Percentiles rank a stretch among this genome's conserved stretches.
Evolutionary conservation across 805 yeast genomes (phyloP).

Genomic region (Tetrapisispora phaffii): DNA sequence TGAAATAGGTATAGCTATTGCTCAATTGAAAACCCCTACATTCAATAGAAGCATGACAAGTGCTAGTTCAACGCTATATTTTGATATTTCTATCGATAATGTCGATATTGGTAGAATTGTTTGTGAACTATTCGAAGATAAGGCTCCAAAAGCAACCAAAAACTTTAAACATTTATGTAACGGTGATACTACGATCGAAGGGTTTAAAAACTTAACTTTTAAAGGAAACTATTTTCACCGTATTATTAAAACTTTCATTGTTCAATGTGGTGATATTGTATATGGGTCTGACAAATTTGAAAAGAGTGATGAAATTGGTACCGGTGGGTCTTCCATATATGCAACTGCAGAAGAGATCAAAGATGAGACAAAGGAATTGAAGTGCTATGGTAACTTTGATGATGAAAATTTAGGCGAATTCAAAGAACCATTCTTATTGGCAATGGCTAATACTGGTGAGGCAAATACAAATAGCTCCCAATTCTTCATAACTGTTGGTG

Average conservation of each 20-base stretch:
- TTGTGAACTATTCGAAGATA: conserved; percentile 36
- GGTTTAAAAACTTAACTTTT: conserved; percentile 26
- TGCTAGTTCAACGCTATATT: conserved; percentile 21
- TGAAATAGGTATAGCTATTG: no score
- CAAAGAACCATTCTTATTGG: conserved; percentile 39
- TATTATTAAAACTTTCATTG: conserved; percentile 56
- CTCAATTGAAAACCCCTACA: no score
- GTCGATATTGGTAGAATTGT: conserved; percentile 50
- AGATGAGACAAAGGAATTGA: conserved; percentile 4
- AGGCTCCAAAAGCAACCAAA: conserved; percentile 48
- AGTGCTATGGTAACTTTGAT: conserved; percentile 35
- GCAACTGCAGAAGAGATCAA: conserved; percentile 20
- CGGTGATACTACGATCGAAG: conserved; percentile 25
- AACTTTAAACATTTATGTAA: conserved; percentile 43
- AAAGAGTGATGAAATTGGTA: conserved; percentile 27
- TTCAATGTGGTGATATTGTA: conserved; percentile 56
- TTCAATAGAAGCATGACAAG: not conserved
- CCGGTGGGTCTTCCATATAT: conserved; percentile 40
- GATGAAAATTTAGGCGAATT: conserved; percentile 47
- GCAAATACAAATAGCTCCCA: conserved; percentile 49
- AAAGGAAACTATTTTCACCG: conserved; percentile 47
- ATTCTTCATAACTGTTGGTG: conserved; percentile 60
- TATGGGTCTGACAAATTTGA: conserved; percentile 29
- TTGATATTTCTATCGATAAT: conserved; percentile 44
- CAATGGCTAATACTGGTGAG: conserved; percentile 54